Evolutionary conservation across 331 rosid species (phyloP).

Genomic region (Dryas integrifolia): DNA sequence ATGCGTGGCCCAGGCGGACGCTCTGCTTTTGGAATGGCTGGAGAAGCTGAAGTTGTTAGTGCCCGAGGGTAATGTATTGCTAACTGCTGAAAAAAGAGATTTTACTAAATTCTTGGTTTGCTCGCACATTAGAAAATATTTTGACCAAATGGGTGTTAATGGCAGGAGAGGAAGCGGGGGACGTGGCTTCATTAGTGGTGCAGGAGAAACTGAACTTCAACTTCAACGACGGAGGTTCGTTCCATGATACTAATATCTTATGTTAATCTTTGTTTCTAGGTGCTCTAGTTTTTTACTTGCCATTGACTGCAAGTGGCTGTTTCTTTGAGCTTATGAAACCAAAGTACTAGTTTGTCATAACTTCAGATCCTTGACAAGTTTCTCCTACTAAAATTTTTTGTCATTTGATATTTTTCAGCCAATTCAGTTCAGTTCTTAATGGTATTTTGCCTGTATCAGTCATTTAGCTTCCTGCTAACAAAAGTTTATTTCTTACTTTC

Average conservation of each 20-base stretch:
- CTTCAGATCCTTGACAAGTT: conserved; percentile 3
- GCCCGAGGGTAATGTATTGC: conserved; percentile 72
- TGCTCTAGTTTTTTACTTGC: neutral
- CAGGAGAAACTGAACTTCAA: conserved; percentile 98
- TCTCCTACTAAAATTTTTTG: neutral
- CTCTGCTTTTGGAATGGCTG: conserved; percentile 59
- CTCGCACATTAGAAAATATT: neutral
- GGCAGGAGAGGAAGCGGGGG: conserved; percentile 95
- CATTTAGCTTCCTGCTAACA: neutral
- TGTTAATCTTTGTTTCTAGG: conserved; percentile 5
- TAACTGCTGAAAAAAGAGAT: neutral
- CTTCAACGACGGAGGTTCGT: conserved; percentile 86
- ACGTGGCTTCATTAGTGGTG: conserved; percentile 88
- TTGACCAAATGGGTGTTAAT: conserved; percentile 24
- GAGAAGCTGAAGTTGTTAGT: conserved; percentile 89
- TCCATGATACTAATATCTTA: conserved; percentile 20
- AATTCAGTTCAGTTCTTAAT: neutral
- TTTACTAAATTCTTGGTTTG: neutral
- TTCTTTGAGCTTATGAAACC: neutral
- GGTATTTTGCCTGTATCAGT: neutral
- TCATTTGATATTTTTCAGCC: neutral
- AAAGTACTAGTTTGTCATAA: neutral
- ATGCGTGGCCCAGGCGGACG: conserved; percentile 68
- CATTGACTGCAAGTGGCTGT: neutral
- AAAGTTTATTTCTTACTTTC: neutral